Percentiles rank a stretch among this genome's conserved stretches.
These are phyloP conservation scores for Geosiphon pyriformis DNA, from an alignment of 192 early-diverging fungal species.

Conservation along the genomic window DNA sequence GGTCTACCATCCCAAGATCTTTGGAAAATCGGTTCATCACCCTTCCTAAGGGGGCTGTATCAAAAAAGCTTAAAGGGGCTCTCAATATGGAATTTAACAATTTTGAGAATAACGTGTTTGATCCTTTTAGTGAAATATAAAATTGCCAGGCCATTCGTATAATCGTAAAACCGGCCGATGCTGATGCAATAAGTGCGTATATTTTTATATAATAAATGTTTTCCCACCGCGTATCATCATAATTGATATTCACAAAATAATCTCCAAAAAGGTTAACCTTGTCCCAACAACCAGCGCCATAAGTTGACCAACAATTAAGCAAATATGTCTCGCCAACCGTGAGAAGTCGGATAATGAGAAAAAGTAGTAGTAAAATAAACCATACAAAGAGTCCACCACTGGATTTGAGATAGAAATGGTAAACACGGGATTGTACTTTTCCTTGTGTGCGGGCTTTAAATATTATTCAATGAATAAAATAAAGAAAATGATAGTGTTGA, in stretches of 20 bases:
- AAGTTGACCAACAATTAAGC: conserved; percentile 55
- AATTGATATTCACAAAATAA: background rate
- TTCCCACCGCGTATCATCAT: background rate
- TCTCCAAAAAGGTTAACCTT: background rate
- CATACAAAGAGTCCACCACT: conserved; percentile 60
- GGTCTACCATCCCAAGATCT: conserved; percentile 80
- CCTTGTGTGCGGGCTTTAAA: conserved; percentile 60
- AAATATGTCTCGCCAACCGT: conserved; percentile 58
- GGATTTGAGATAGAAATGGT: conserved; percentile 66
- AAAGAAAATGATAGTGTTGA: background rate
- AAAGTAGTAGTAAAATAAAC: conserved; percentile 42
- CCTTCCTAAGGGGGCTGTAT: conserved; percentile 78
- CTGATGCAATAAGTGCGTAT: conserved; percentile 48
- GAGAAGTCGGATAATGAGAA: conserved; percentile 40
- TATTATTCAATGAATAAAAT: background rate
- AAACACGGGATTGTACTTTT: conserved; percentile 68
- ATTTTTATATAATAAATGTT: conserved; percentile 48
- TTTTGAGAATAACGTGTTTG: conserved; percentile 47
- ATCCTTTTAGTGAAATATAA: conserved; percentile 51
- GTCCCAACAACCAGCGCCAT: background rate
- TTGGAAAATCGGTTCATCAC: conserved; percentile 87
- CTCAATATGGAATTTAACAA: conserved; percentile 56
- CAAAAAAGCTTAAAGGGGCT: conserved; percentile 83
- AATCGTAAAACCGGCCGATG: conserved; percentile 36
- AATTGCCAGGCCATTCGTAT: conserved; percentile 41